phyloP scores from a whole-genome alignment of 2,329 filamentous ascomycete genomes.

The Neonectria magnoliae region DNA sequence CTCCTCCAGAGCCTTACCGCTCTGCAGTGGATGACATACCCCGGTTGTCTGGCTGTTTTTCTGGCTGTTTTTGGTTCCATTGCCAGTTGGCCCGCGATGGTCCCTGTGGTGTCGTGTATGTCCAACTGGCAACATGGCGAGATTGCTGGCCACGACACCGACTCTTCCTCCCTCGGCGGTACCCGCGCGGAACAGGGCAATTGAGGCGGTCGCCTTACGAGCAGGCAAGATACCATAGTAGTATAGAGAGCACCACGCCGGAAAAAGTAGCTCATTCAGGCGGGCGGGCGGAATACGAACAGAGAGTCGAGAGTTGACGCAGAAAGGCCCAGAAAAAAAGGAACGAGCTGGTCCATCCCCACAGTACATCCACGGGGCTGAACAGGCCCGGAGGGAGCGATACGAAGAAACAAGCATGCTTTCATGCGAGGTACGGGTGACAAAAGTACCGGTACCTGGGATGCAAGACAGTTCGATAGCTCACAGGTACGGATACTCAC shows the following conservation, averaged over 20 bases:
- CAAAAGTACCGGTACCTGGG: conserved; percentile 38
- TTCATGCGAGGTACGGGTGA: conserved; percentile 39
- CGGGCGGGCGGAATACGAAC: conserved; percentile 20
- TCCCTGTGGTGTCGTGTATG: conserved; percentile 23
- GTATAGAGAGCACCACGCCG: background rate
- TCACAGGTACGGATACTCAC: conserved; percentile 20
- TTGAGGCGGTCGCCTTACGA: background rate
- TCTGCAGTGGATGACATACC: conserved; percentile 22
- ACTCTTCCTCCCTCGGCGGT: conserved; percentile 10
- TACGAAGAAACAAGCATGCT: conserved; percentile 42
- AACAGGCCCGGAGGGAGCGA: conserved; percentile 20
- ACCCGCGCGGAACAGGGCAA: background rate
- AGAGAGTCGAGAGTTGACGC: conserved; percentile 10
- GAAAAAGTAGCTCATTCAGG: conserved; percentile 15
- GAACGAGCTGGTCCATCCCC: conserved; percentile 18
- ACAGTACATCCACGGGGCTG: conserved; percentile 13
- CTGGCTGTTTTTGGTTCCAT: conserved; percentile 8
- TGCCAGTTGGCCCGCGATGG: conserved; percentile 22
- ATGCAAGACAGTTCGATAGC: conserved; percentile 26
- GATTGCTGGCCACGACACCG: conserved; percentile 11
- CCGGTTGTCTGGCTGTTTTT: conserved; percentile 6
- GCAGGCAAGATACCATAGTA: conserved; percentile 1
- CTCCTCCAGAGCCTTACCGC: conserved; percentile 23
- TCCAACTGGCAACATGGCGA: conserved; percentile 14
- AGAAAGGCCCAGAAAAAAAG: conserved; percentile 20